Evolutionary conservation across 257 asterid species (phyloP), one percentile per base, ranked within the genome.

Genomic region (Solanum etuberosum): DNA sequence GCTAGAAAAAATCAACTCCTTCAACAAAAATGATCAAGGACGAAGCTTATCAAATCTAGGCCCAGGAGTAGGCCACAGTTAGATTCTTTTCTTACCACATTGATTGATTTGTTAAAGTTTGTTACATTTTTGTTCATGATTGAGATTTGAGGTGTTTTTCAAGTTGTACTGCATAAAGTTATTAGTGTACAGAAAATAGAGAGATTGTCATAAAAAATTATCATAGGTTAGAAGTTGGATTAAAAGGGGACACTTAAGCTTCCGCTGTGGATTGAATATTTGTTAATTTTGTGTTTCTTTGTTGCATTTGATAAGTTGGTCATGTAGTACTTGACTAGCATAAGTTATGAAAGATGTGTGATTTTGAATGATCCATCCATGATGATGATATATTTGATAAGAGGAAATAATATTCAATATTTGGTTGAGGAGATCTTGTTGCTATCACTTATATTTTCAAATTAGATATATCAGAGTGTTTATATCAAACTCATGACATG

Each of bases 41-140:
- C 74, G 86, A 77, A 91, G 93, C 85, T 84, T 89, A 85, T 92
- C 94, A 10, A 90, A 92, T 67, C 93, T 92, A 1, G 93, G 94
- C 86, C 94, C 90, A 15, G 85, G 81, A 48, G 43, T 86, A 14
- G 89, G 81, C 86, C 88, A 91, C 37, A 77, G 77, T 43, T 48
- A 78, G 54, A 70, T n/a, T 43, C 12, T 29, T 54, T 46, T 68
- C 15, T 80, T 20, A 15, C 67, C 67, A 27, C 40, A 80, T 80
- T 81, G 51, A 54, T 37, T 12, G 20, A 86, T 86, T 72, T 35
- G 57, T 86, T 65, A 25, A 31, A 74, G n/a, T 76, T 63, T 27
- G 63, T 18, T 59, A 63, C 86, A 63, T 59, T 51, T 65, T 85
- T 84, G 73, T 68, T 10, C 82, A 31, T 42, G 37, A 85, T 70